Conservation (phyloP, 164 flowering plant genomes). For the Magnolia changhungtana region DNA sequence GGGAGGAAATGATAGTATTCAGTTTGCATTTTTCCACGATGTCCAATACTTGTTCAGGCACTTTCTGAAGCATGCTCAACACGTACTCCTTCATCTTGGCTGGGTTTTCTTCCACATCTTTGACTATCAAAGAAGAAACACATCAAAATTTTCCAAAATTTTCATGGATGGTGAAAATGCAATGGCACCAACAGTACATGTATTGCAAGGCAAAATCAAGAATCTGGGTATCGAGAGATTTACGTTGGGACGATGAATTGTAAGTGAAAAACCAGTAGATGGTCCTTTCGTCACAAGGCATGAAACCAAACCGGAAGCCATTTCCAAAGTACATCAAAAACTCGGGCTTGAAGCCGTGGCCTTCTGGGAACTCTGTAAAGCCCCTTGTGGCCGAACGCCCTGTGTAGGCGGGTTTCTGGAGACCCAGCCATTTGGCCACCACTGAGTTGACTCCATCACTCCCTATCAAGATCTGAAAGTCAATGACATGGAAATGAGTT, state of each 20-base stretch:
- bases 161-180: neutral
- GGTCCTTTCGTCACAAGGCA: constrained; percentile 39
- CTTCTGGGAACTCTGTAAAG: constrained; percentile 19
- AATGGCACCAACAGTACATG: neutral
- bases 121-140: constrained; percentile 13
- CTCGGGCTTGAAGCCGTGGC: constrained; percentile 39
- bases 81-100: constrained; percentile 38
- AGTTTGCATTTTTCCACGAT: constrained; percentile 23
- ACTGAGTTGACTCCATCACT: constrained; percentile 59
- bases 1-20: constrained; percentile 21
- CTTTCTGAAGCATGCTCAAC: constrained; percentile 27
- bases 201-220: neutral
- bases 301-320: constrained; percentile 45
- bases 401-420: constrained; percentile 27
- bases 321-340: constrained; percentile 35
- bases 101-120: constrained; percentile 28
- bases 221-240: neutral
- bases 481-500: too few relatives aligned
- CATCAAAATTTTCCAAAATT: neutral
- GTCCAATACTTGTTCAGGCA: constrained; percentile 19
- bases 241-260: constrained; percentile 25
- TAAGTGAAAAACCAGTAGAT: constrained; percentile 59
- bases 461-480: constrained; percentile 42
- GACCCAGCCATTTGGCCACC: constrained; percentile 43
- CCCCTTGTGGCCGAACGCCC: constrained; percentile 47